phyloP scores from a whole-genome alignment of 176 grass and related monocot species.

The Musa acuminata region DNA sequence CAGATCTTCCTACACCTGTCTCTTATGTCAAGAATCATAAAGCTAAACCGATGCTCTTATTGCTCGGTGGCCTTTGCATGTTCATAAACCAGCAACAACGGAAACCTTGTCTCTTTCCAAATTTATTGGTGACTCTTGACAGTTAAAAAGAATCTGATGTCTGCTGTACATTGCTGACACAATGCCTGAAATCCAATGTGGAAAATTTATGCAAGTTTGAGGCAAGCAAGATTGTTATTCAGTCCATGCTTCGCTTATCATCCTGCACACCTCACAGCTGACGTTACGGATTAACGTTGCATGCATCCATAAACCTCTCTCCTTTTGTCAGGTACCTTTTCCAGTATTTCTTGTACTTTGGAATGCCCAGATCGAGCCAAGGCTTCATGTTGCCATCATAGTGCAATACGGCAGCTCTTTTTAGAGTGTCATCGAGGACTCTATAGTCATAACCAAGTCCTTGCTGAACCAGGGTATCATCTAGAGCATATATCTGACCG shows the following conservation, averaged over 20 bases:
- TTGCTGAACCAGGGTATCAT: background rate
- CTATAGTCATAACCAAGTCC: slow-evolving; percentile 1
- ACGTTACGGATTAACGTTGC: slow-evolving; percentile 52
- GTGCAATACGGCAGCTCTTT: background rate
- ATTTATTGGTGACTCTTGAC: background rate
- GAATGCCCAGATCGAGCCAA: slow-evolving; percentile 2
- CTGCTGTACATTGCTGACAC: background rate
- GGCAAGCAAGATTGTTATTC: background rate
- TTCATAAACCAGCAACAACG: background rate
- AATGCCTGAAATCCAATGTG: no score
- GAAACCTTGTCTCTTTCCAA: background rate
- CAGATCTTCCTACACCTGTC: background rate
- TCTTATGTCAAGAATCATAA: background rate
- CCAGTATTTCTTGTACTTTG: slow-evolving; percentile 49
- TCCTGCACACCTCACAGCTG: background rate
- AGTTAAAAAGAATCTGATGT: background rate
- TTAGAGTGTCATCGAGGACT: background rate
- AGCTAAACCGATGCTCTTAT: background rate
- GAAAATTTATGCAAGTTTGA: no score
- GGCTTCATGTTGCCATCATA: background rate
- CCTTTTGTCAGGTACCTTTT: slow-evolving; percentile 45
- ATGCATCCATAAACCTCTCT: slow-evolving; percentile 41
- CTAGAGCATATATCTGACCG: background rate
- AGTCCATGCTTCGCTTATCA: background rate
- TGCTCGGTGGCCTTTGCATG: background rate